Conservation (phyloP, 1,284 basidiomycete genomes). For the Fistulina hepatica region DNA sequence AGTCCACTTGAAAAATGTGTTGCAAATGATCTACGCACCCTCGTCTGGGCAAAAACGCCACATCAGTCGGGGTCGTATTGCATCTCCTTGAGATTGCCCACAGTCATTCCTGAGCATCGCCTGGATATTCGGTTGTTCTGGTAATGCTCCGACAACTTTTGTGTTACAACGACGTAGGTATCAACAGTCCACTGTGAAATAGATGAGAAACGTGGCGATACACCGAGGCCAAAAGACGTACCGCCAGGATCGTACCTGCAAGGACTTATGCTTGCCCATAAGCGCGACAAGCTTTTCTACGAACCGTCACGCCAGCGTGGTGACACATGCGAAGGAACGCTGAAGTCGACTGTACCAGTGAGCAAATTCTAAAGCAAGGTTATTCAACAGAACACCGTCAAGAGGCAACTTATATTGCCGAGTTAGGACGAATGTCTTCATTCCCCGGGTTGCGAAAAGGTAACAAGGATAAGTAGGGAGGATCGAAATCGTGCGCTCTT, state of each 20-base stretch:
- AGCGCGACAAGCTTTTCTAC: conserved; percentile 90
- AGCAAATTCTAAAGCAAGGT: no score
- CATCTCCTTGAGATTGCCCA: conserved; percentile 88
- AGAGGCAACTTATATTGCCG: no score
- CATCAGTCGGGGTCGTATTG: conserved; percentile 76
- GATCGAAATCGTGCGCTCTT: no score
- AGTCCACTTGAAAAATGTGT: conserved; percentile 4
- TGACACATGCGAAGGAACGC: conserved; percentile 95
- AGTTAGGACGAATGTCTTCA: no score
- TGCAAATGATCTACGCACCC: conserved; percentile 42
- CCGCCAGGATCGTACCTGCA: conserved; percentile 88
- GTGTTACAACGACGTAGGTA: conserved; percentile 76
- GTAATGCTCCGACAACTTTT: no score
- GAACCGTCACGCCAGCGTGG: conserved; percentile 79
- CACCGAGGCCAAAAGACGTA: conserved; percentile 94
- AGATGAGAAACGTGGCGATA: no score
- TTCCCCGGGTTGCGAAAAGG: no score
- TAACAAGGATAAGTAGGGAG: no score
- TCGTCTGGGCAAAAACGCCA: conserved; percentile 83
- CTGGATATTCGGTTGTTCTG: conserved; percentile 82
- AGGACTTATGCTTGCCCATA: conserved; percentile 99
- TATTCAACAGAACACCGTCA: no score
- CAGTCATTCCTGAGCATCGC: conserved; percentile 85
- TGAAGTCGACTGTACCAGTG: conserved; percentile 89
- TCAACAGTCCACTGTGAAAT: conserved; percentile 93